A percentile compares a stretch with the other conserved stretches of the same genome.
Conservation (phyloP, 129 eudicot genomes). For the Helichrysum umbraculigerum region DNA sequence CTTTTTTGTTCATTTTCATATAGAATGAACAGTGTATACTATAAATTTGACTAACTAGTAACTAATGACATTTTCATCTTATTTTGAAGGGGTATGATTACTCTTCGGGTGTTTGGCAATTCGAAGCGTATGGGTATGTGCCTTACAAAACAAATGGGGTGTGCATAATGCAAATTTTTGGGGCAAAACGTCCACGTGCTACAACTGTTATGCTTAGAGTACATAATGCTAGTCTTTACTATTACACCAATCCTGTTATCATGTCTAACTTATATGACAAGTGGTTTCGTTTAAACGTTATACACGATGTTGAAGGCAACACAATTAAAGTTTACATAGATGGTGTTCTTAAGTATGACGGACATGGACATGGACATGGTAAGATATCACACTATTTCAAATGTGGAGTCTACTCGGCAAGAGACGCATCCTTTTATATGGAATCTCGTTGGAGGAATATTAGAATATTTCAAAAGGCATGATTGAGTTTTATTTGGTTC, state of each 20-base stretch:
- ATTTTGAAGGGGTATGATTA: slow-evolving; percentile 32
- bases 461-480: slow-evolving; percentile 16
- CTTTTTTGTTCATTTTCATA: background rate
- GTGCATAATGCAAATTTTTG: slow-evolving; percentile 42
- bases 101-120: slow-evolving; percentile 46
- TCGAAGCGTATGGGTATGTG: slow-evolving; percentile 35
- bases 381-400: slow-evolving; percentile 35
- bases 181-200: slow-evolving; percentile 31
- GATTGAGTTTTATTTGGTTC: background rate
- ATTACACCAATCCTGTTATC: slow-evolving; percentile 19
- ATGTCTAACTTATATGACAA: slow-evolving; percentile 15
- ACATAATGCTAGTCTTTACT: slow-evolving; percentile 1
- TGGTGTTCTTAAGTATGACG: slow-evolving; percentile 26
- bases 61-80: background rate
- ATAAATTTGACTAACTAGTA: too few species aligned
- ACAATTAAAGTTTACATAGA: slow-evolving; percentile 31
- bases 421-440: slow-evolving; percentile 24
- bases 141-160: slow-evolving; percentile 29
- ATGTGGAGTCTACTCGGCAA: slow-evolving; percentile 37
- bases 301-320: slow-evolving; percentile 32
- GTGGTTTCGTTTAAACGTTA: slow-evolving; percentile 41
- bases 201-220: slow-evolving; percentile 39
- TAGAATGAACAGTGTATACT: background rate
- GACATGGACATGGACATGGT: background rate
- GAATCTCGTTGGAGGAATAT: slow-evolving; percentile 45